Base-by-base conservation (phyloP, 768 basidiomycete species). In the Phallus indusiatus region DNA sequence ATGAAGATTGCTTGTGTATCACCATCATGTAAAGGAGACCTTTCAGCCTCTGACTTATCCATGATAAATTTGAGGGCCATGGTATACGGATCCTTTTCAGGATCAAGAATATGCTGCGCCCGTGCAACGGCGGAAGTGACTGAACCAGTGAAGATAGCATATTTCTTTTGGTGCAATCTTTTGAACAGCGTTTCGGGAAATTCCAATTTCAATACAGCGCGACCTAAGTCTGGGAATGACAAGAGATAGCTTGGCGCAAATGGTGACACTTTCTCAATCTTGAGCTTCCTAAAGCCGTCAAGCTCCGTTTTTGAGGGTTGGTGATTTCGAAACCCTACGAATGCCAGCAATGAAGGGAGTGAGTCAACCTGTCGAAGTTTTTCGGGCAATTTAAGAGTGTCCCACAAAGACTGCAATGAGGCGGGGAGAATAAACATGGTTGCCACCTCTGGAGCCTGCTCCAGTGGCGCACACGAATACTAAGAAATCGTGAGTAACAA, bases 1-100 rank as follows among this genome's bases (percentile, higher is more conserved):
- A 88, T 75, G 60, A 89, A 90, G n/a, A 88, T 21, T 73, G 71
- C 52, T 78, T 75, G 75, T 73, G 60, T 68, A 60, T 11, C 73
- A 71, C 74, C 59, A 71, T 60, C 48, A 34, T 28, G 9, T 1
- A 52, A 33, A 6, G 21, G 24, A 21, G 37, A 5, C 50, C 24
- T 34, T 67, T 68, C 12, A 80, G 79, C 21, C 71, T 67, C 59
- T 73, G 78, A 54, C 17, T 37, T 59, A 14, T 74, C 68, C 57
- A 87, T 65, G 18, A 86, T 69, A 1, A 65, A 64, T 12, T 70
- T 65, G 11, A 87, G 75, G 28, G 74, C 60, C 5, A 54, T 21
- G 9, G 77, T 78, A 62, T 85, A 56, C 10, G 36, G 34, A 21
- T 67, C 67, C 42, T 76, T 73, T 16, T 65, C 67, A 56, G 68